Conservation (phyloP, 148 eudicot genomes). For the Persicaria tinctoria region DNA sequence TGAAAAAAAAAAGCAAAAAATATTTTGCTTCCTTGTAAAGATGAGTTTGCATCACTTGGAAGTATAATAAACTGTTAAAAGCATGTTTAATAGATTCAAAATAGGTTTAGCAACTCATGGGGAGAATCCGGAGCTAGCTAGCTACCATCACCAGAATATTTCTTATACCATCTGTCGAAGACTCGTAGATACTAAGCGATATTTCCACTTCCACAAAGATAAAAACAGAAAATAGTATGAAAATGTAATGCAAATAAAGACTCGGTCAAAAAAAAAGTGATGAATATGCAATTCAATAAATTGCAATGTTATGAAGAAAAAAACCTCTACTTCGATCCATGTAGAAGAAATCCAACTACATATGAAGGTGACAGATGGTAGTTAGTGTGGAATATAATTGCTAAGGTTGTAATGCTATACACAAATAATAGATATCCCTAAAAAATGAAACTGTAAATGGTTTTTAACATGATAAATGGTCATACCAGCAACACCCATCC, state of each 20-base stretch:
- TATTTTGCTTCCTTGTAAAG: not conserved
- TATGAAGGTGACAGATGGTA: constrained; percentile 1
- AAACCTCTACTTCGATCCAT: not conserved
- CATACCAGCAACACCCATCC: constrained; percentile 71
- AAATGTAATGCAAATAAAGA: not conserved
- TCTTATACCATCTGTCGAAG: constrained; percentile 56
- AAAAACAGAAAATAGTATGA: not conserved
- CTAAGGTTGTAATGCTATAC: not conserved
- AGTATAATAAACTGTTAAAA: not conserved
- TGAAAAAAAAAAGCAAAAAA: not conserved
- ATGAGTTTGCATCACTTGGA: not conserved
- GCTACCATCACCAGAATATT: constrained; percentile 34
- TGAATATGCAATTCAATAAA: constrained; percentile 4
- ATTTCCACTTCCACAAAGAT: constrained; percentile 29
- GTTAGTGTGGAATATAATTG: not conserved
- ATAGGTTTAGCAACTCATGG: constrained; percentile 27
- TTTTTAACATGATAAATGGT: constrained; percentile 79
- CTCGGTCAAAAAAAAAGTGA: not conserved
- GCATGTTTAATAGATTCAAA: not conserved
- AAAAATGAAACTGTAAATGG: constrained; percentile 58
- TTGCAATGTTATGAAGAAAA: not conserved
- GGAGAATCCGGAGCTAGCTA: constrained; percentile 31
- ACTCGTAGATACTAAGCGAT: constrained; percentile 59
- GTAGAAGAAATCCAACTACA: not conserved
- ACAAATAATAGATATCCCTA: not conserved